Evolutionary conservation across 805 yeast species (phyloP).

Genomic region (Candida fluviatilis): DNA sequence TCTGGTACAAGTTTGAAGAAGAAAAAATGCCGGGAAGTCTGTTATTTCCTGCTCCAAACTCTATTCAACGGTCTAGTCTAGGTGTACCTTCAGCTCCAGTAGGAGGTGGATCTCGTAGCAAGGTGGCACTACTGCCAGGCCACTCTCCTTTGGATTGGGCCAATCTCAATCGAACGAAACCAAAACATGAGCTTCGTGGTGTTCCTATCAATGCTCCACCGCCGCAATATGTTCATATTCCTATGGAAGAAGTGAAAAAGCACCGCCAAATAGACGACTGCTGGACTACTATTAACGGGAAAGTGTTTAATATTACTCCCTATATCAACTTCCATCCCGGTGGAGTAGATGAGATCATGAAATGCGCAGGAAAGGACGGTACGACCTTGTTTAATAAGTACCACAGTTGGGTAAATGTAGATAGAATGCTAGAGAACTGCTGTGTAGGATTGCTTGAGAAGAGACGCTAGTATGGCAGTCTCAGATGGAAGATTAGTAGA

Average conservation of each 20-base stretch:
- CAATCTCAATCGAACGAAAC: constrained; percentile 39
- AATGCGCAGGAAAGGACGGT: constrained; percentile 81
- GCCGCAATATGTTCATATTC: constrained; percentile 42
- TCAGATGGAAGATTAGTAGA: background rate
- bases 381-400: constrained; percentile 71
- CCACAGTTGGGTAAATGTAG: constrained; percentile 75
- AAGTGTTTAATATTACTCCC: constrained; percentile 82
- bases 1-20: too few relatives aligned
- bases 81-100: constrained; percentile 1
- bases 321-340: constrained; percentile 92
- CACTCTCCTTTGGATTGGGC: constrained; percentile 92
- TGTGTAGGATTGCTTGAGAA: constrained; percentile 55
- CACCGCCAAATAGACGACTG: constrained; percentile 67
- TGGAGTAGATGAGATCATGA: constrained; percentile 72
- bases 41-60: constrained; percentile 31
- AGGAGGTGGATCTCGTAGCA: constrained; percentile 22
- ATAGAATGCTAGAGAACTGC: constrained; percentile 74
- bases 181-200: constrained; percentile 50
- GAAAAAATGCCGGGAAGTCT: background rate
- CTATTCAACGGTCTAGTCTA: constrained; percentile 29
- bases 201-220: constrained; percentile 52
- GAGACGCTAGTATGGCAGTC: background rate
- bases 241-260: constrained; percentile 51
- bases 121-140: constrained; percentile 70
- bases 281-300: constrained; percentile 80